A percentile compares a stretch with the other conserved stretches of the same genome.
These are phyloP conservation scores for Aspergillus sergii DNA, from an alignment of 2,329 filamentous ascomycete species.

Conservation along the genomic window DNA sequence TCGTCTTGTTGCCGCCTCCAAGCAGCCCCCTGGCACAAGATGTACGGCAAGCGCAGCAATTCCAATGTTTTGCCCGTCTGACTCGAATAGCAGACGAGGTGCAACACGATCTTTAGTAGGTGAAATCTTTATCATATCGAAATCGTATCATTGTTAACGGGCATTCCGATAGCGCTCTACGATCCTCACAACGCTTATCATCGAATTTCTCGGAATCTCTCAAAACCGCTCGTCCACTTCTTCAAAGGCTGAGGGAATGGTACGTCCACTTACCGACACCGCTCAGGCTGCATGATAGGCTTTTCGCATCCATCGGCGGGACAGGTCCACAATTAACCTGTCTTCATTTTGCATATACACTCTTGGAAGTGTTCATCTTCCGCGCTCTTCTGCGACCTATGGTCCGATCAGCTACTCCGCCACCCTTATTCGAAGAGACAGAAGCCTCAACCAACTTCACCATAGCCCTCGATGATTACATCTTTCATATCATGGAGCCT, in stretches of 20 bases:
- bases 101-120: slow-evolving; percentile 28
- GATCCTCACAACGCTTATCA: slow-evolving; percentile 24
- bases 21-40: background rate
- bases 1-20: background rate
- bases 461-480: slow-evolving; percentile 15
- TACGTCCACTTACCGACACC: slow-evolving; percentile 23
- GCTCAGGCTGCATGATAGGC: slow-evolving; percentile 16
- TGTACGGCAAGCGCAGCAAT: slow-evolving; percentile 4
- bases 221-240: slow-evolving; percentile 22
- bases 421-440: slow-evolving; percentile 16
- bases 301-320: slow-evolving; percentile 12
- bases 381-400: slow-evolving; percentile 28
- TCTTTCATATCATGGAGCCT: slow-evolving; percentile 13
- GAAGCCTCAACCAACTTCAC: slow-evolving; percentile 10
- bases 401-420: slow-evolving; percentile 18
- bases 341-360: slow-evolving; percentile 30
- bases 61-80: slow-evolving; percentile 22
- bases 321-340: slow-evolving; percentile 9
- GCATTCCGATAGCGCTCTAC: slow-evolving; percentile 23
- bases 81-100: slow-evolving; percentile 27
- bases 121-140: background rate
- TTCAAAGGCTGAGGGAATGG: slow-evolving; percentile 26
- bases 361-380: slow-evolving; percentile 28
- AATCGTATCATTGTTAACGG: background rate
- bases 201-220: slow-evolving; percentile 25